Conservation (phyloP, 306 rosid genomes). For the Dalbergia cultrata region DNA sequence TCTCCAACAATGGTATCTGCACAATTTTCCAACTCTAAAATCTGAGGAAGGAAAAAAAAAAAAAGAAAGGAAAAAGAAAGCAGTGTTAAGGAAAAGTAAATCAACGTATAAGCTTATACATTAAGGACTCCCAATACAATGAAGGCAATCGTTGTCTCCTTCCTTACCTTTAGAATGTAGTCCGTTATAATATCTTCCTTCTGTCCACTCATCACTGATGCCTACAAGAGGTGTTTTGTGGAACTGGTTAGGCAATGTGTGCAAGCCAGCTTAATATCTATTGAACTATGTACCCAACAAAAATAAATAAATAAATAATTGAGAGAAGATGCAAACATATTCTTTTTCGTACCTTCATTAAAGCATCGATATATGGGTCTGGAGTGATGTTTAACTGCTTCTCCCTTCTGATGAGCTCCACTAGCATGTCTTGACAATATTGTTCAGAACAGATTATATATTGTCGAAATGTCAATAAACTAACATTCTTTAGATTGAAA, state of each 20-base stretch:
- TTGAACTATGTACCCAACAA: not conserved
- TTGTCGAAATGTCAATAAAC: not conserved
- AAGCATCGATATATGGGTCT: constrained; percentile 49
- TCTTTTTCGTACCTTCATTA: constrained; percentile 43
- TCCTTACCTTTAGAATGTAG: constrained; percentile 37
- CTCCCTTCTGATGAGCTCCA: constrained; percentile 46
- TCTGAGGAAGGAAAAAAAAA: constrained; percentile 1
- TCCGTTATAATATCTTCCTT: constrained; percentile 39
- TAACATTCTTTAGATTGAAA: not conserved
- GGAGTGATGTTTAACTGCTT: constrained; percentile 43
- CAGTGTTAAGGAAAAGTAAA: not conserved
- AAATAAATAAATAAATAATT: too few species aligned
- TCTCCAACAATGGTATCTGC: constrained; percentile 49
- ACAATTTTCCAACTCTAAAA: constrained; percentile 48
- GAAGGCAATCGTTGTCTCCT: not conserved
- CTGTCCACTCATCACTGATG: constrained; percentile 15
- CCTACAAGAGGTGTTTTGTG: not conserved
- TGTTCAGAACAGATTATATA: not conserved
- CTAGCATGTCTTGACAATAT: constrained; percentile 40
- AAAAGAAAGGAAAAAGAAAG: not conserved
- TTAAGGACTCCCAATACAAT: too few species aligned
- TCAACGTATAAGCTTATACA: too few species aligned
- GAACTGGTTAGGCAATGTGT: not conserved
- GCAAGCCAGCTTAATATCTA: not conserved
- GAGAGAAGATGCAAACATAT: not conserved